phyloP scores from a whole-genome alignment of 345 rosid species.

The Moricandia moricandioides region DNA sequence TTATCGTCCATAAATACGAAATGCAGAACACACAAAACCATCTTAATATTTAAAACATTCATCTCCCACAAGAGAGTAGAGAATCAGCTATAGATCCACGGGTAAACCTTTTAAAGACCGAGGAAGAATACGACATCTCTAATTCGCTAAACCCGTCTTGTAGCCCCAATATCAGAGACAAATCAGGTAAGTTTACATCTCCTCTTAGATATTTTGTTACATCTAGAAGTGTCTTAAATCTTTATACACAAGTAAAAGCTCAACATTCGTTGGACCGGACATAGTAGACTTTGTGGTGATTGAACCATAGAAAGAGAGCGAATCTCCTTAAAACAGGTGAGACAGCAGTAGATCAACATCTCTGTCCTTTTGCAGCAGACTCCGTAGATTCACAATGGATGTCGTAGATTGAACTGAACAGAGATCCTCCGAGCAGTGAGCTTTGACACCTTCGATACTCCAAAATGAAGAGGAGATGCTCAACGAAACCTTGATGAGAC shows the following conservation, averaged over 20 bases:
- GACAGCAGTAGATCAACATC: background rate
- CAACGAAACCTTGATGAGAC: too few relatives aligned
- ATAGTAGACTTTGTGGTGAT: background rate
- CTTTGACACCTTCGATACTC: too few relatives aligned
- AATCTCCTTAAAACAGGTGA: background rate
- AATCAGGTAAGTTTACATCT: slow-evolving; percentile 39
- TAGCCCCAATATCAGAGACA: slow-evolving; percentile 11
- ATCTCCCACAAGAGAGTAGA: background rate
- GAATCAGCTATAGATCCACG: background rate
- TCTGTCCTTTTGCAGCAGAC: background rate
- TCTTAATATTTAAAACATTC: background rate
- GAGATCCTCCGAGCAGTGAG: too few relatives aligned
- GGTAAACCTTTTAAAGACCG: background rate
- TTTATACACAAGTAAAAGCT: too few relatives aligned
- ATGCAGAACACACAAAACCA: slow-evolving; percentile 14
- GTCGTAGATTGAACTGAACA: background rate
- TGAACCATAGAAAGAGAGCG: background rate
- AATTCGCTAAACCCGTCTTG: background rate
- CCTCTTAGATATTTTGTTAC: slow-evolving; percentile 1
- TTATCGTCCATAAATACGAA: background rate
- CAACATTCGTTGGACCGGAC: too few relatives aligned
- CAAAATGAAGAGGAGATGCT: too few relatives aligned
- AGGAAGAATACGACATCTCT: background rate
- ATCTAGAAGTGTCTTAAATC: too few relatives aligned
- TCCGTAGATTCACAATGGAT: background rate